Evolutionary conservation across 2,329 filamentous ascomycete genomes (phyloP).

Genomic region (Claviceps monticola): DNA sequence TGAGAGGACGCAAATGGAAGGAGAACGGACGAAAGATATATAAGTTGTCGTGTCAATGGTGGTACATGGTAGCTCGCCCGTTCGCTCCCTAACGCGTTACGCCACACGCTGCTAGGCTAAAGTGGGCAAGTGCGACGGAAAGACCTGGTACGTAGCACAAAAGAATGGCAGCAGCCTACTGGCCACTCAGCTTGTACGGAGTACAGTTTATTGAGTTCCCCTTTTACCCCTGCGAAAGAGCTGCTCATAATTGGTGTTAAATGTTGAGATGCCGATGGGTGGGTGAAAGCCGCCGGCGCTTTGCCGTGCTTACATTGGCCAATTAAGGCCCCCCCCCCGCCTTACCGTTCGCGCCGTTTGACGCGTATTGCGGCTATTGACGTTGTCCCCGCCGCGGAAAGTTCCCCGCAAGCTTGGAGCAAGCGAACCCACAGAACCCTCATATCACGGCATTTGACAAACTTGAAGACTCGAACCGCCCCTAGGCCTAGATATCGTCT

Average conservation of each 20-base stretch:
- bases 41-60: neutral
- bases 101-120: neutral
- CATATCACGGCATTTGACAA: constrained; percentile 6
- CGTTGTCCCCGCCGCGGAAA: constrained; percentile 1
- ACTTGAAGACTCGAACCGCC: constrained; percentile 5
- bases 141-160: neutral
- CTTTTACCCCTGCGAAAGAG: too few relatives aligned
- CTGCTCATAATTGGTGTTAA: neutral
- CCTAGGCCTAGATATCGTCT: neutral
- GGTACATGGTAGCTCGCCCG: neutral
- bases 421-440: neutral
- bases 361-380: constrained; percentile 6
- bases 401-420: neutral
- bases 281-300: neutral
- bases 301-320: neutral
- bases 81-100: too few relatives aligned
- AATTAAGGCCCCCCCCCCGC: neutral
- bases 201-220: too few relatives aligned
- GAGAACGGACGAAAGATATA: neutral
- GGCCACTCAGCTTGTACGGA: too few relatives aligned
- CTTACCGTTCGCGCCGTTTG: neutral
- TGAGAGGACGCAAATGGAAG: neutral
- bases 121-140: neutral
- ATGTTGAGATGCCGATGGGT: neutral
- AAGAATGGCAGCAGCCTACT: too few relatives aligned